Base-by-base conservation (phyloP, 2,329 filamentous ascomycete species). In the Alternaria conjuncta region DNA sequence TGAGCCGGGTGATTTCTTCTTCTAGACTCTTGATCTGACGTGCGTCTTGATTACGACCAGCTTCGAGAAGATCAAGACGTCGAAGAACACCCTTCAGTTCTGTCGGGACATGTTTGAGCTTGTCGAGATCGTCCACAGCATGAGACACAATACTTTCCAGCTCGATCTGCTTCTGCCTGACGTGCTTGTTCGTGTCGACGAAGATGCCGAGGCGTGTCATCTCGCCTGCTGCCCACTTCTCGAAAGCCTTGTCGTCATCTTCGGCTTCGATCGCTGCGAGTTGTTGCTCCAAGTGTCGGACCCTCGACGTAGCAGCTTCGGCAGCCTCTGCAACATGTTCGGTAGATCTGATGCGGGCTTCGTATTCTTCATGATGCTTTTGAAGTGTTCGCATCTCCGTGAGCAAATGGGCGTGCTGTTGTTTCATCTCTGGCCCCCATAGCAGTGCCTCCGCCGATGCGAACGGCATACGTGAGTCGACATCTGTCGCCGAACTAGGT, bases 381-480 rank as follows among this genome's bases (percentile, higher is more conserved):
- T 82, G 79, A n/a, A 82, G 72, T 10, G 69, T 61, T 50, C 76
- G 72, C 70, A 82, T 73, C 20, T 79, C 77, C 0, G 67, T 60
- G 7, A 79, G 73, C 4, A 83, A 71, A 49, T 73, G 68, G 5
- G 64, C 68, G 60, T 83, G 75, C 47, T 82, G 75, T 25, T 76
- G 73, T 61, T 80, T 79, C 28, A 82, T 71, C 50, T 82, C 79
- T 26, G 80, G 76, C 1, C 77, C 79, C 81, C 81, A 83, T 9
- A 83, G 70, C 6, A 83, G 73, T 8, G 72, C 66, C 55, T 73
- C 71, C 13, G 65, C 71, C 3, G 71, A 65, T 32, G 64, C 62
- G 28, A 71, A 70, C 10, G 72, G 61, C 56, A 72, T 66, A 10
- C 70, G 67, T 43, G 63, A 50, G 9, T 55, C 46, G 6, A 58